phyloP scores from a whole-genome alignment of 768 basidiomycete species.

The Pisolithus sp. region DNA sequence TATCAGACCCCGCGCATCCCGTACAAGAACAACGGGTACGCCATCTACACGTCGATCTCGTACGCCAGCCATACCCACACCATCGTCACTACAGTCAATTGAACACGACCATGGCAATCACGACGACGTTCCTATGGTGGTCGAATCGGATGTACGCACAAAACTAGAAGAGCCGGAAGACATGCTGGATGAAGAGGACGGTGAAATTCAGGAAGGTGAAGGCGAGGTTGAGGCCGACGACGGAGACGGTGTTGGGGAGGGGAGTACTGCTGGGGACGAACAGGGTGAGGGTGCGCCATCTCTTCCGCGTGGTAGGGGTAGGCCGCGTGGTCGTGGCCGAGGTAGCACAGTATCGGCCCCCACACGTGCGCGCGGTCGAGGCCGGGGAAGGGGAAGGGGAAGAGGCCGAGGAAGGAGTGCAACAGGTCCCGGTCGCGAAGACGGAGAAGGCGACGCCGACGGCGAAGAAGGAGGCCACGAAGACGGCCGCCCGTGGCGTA shows the following conservation, averaged over 20 bases:
- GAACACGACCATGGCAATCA: slow-evolving; percentile 11
- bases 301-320: slow-evolving; percentile 29
- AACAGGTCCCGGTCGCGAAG: slow-evolving; percentile 16
- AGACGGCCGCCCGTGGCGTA: slow-evolving; percentile 61
- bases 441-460: slow-evolving; percentile 35
- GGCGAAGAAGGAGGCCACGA: slow-evolving; percentile 32
- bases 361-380: slow-evolving; percentile 31
- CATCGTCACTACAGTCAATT: slow-evolving; percentile 5
- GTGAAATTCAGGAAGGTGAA: slow-evolving; percentile 22
- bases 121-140: slow-evolving; percentile 13
- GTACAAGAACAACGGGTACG: slow-evolving; percentile 14
- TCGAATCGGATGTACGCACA: slow-evolving; percentile 20
- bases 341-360: slow-evolving; percentile 24
- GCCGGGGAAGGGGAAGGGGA: slow-evolving; percentile 39
- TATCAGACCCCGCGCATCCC: slow-evolving; percentile 33
- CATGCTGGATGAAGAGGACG: slow-evolving; percentile 27
- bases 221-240: slow-evolving; percentile 13
- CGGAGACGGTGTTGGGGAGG: slow-evolving; percentile 24
- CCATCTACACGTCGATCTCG: slow-evolving; percentile 20
- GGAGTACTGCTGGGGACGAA: slow-evolving; percentile 26
- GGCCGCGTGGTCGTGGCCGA: slow-evolving; percentile 35
- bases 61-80: slow-evolving; percentile 15
- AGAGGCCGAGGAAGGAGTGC: slow-evolving; percentile 29
- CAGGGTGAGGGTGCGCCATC: slow-evolving; percentile 31
- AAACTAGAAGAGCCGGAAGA: slow-evolving; percentile 28